phyloP scores from a whole-genome alignment of 2,329 filamentous ascomycete species.

The Graphilbum sp. region DNA sequence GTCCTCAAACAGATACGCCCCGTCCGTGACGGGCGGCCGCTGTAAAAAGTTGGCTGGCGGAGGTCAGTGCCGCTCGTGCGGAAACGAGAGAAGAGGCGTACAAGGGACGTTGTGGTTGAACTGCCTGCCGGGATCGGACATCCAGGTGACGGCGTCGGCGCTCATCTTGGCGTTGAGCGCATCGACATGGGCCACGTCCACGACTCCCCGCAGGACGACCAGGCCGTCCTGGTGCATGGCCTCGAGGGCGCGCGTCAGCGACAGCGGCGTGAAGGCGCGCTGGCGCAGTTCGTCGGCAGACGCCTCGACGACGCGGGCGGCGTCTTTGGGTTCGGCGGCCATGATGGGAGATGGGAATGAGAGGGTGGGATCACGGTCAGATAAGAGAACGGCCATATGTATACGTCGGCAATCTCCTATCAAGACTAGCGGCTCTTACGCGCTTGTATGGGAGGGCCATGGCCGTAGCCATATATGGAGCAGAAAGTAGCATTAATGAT shows the following conservation, averaged over 20 bases:
- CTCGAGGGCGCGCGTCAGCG: slow-evolving; percentile 7
- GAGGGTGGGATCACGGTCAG: too few relatives aligned
- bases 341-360: too few relatives aligned
- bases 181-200: slow-evolving; percentile 9
- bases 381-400: too few relatives aligned
- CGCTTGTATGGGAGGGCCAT: too few relatives aligned
- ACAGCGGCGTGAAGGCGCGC: slow-evolving; percentile 1
- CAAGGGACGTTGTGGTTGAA: slow-evolving; percentile 12
- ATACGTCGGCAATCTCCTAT: too few relatives aligned
- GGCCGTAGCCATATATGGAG: too few relatives aligned
- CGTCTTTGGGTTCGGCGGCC: background rate
- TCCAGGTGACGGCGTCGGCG: slow-evolving; percentile 8
- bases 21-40: slow-evolving; percentile 17
- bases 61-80: background rate
- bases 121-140: slow-evolving; percentile 7
- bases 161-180: slow-evolving; percentile 9
- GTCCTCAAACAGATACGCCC: slow-evolving; percentile 18
- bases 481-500: too few relatives aligned
- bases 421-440: too few relatives aligned
- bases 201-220: slow-evolving; percentile 11
- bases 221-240: slow-evolving; percentile 12
- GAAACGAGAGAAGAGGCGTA: too few relatives aligned
- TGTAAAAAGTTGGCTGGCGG: slow-evolving; percentile 20
- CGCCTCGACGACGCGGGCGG: background rate
- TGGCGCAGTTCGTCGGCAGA: slow-evolving; percentile 1